Evolutionary conservation across 352 stramenopile genomes (phyloP).

Genomic region (Phytopythium aichiense): DNA sequence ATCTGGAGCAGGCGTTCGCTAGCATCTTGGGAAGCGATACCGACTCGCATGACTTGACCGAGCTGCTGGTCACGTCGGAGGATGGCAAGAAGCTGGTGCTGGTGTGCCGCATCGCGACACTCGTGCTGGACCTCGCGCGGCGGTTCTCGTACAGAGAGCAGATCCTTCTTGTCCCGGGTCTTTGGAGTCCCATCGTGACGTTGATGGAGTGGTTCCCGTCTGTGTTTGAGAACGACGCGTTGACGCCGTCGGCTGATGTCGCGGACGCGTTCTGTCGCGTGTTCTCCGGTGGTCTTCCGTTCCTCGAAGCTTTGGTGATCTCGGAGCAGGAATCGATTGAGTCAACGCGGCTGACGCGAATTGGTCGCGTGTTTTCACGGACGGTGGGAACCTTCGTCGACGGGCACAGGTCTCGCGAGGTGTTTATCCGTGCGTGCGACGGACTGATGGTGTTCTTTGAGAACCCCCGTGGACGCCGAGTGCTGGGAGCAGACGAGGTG

Average conservation of each 20-base stretch:
- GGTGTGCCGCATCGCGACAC: constrained; percentile 38
- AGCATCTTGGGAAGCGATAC: constrained; percentile 12
- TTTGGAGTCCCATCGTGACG: constrained; percentile 25
- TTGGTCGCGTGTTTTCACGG: constrained; percentile 28
- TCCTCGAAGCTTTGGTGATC: constrained; percentile 46
- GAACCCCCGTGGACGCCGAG: constrained; percentile 18
- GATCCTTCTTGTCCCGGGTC: constrained; percentile 30
- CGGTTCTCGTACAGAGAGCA: constrained; percentile 33
- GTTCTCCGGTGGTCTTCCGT: constrained; percentile 34
- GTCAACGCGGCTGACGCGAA: neutral
- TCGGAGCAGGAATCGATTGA: constrained; percentile 13
- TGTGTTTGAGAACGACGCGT: constrained; percentile 26
- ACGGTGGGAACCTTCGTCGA: constrained; percentile 31
- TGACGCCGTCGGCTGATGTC: constrained; percentile 12
- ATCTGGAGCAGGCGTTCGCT: constrained; percentile 29
- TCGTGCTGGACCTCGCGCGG: constrained; percentile 47
- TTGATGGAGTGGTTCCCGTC: constrained; percentile 45
- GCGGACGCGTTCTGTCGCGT: constrained; percentile 32
- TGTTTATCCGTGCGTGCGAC: constrained; percentile 46
- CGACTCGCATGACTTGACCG: constrained; percentile 14
- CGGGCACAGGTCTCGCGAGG: constrained; percentile 30
- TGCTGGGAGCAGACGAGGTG: constrained; percentile 8
- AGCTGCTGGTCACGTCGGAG: constrained; percentile 12
- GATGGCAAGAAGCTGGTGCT: constrained; percentile 43
- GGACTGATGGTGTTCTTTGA: constrained; percentile 35